Evolutionary conservation across 2,329 filamentous ascomycete genomes (phyloP).

Genomic region (Fusarium pininemorale): DNA sequence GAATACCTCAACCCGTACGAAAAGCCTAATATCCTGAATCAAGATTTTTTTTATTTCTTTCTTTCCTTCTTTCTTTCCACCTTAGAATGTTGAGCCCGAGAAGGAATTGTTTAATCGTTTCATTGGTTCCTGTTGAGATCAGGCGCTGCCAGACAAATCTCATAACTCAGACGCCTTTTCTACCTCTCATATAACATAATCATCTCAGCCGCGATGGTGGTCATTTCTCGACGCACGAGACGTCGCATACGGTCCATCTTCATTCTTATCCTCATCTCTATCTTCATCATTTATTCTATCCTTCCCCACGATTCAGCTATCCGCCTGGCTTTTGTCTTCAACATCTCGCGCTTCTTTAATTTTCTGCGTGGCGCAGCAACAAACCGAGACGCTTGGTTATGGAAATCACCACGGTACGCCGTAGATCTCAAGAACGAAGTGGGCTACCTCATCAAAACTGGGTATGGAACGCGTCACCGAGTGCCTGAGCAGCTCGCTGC

Average conservation of each 20-base stretch:
- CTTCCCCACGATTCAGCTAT: conserved; percentile 48
- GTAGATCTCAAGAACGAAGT: conserved; percentile 58
- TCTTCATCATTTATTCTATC: conserved; percentile 41
- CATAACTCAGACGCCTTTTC: not conserved
- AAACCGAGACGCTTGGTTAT: conserved; percentile 54
- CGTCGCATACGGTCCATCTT: conserved; percentile 41
- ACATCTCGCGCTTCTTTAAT: conserved; percentile 45
- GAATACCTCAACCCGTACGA: not conserved
- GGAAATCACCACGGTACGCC: conserved; percentile 49
- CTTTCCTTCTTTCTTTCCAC: not conserved
- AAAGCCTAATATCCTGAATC: not conserved
- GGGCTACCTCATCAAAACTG: conserved; percentile 64
- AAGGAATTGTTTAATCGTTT: not conserved
- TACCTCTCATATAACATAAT: conserved; percentile 1
- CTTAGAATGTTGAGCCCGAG: conserved; percentile 10
- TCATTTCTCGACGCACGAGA: conserved; percentile 42
- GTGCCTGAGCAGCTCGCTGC: conserved; percentile 59
- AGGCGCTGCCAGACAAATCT: not conserved
- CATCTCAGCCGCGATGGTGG: conserved; percentile 13
- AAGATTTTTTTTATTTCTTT: not conserved
- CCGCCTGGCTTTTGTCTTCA: conserved; percentile 49
- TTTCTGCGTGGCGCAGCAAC: conserved; percentile 42
- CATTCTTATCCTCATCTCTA: conserved; percentile 38
- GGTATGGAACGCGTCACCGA: conserved; percentile 62
- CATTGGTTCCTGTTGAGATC: conserved; percentile 8